Conservation (phyloP, 225 moss, liverwort and hornwort species). For the Polytrichum formosum region DNA sequence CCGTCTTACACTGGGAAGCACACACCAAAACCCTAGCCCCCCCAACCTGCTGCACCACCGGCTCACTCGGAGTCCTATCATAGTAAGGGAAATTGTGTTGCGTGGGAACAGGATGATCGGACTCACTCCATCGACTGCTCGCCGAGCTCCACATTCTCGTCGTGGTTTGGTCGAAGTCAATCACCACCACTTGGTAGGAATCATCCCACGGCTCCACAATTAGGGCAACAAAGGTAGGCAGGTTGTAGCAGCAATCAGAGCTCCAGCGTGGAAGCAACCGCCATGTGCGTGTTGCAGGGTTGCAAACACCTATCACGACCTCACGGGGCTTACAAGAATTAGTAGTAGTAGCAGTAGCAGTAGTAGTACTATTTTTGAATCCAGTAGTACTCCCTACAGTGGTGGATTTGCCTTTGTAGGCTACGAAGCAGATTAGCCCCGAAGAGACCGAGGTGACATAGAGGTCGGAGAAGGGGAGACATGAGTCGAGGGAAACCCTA, state of each 20-base stretch:
- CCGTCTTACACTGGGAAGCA: slow-evolving; percentile 34
- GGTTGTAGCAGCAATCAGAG: not conserved
- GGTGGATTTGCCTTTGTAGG: slow-evolving; percentile 8
- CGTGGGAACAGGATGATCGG: slow-evolving; percentile 24
- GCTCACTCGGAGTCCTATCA: slow-evolving; percentile 20
- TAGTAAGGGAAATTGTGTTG: slow-evolving; percentile 31
- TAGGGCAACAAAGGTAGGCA: slow-evolving; percentile 41
- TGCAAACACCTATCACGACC: slow-evolving; percentile 32
- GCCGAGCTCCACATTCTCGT: slow-evolving; percentile 24
- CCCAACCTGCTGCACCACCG: slow-evolving; percentile 6
- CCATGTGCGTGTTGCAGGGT: slow-evolving; percentile 29
- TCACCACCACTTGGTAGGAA: slow-evolving; percentile 17
- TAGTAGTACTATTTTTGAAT: not conserved
- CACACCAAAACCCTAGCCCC: slow-evolving; percentile 14
- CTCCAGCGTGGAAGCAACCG: slow-evolving; percentile 17
- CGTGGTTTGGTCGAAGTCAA: slow-evolving; percentile 20
- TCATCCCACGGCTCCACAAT: slow-evolving; percentile 12
- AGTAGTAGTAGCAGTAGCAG: not conserved
- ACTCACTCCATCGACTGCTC: slow-evolving; percentile 12
- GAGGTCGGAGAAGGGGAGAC: slow-evolving; percentile 22
- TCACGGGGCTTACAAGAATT: slow-evolving; percentile 16
- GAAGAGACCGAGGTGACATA: slow-evolving; percentile 32
- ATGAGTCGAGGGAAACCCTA: slow-evolving; percentile 22
- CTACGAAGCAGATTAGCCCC: slow-evolving; percentile 37
- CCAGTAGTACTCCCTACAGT: no score